Evolutionary conservation across 148 eudicot genomes (phyloP).

Genomic region (Chenopodium album): DNA sequence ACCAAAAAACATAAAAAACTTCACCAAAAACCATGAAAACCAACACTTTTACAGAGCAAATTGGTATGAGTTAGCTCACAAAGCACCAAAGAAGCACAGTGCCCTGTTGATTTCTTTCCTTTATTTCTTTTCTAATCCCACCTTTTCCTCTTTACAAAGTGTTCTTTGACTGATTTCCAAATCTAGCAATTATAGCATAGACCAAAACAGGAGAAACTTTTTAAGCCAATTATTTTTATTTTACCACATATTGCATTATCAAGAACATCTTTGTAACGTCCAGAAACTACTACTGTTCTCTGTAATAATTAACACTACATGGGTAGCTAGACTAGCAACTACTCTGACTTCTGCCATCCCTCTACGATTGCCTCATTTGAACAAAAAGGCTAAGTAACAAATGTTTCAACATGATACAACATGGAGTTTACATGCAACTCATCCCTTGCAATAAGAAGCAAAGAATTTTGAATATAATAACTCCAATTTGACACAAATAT

Average conservation of each 20-base stretch:
- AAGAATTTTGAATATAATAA: neutral
- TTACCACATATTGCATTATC: neutral
- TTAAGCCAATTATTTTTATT: neutral
- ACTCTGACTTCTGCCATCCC: no score
- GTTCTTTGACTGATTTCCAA: slow-evolving; percentile 29
- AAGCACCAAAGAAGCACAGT: slow-evolving; percentile 19
- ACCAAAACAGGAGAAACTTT: slow-evolving; percentile 6
- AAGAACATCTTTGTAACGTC: neutral
- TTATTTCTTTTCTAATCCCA: slow-evolving; percentile 16
- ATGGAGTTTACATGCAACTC: neutral
- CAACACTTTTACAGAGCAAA: slow-evolving; percentile 24
- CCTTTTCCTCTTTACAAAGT: slow-evolving; percentile 18
- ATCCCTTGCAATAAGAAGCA: neutral
- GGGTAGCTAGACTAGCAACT: neutral
- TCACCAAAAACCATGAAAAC: slow-evolving; percentile 7
- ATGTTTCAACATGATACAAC: neutral
- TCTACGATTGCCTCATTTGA: no score
- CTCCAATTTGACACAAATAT: neutral
- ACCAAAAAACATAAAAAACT: neutral
- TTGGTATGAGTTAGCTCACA: slow-evolving; percentile 26
- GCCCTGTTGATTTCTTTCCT: slow-evolving; percentile 13
- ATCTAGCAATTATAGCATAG: slow-evolving; percentile 12
- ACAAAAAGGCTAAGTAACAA: neutral
- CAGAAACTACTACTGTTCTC: neutral
- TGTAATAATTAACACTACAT: neutral